Percentiles rank a stretch among this genome's conserved stretches.
phyloP scores from a whole-genome alignment of 305 asterid genomes.

The Solanum hybrid region DNA sequence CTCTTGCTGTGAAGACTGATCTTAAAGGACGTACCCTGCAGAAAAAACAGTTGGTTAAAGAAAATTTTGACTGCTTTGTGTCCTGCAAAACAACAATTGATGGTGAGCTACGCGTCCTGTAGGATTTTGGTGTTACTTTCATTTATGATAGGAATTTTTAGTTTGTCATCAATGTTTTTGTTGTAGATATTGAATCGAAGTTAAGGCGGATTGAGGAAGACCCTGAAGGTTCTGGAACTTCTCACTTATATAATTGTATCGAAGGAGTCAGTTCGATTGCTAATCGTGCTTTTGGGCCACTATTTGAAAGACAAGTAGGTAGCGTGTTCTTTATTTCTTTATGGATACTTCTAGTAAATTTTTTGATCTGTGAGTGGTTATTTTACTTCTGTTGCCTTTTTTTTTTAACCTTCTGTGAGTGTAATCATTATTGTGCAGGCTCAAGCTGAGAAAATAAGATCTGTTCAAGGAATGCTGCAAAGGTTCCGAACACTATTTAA shows the following conservation, averaged over 20 bases:
- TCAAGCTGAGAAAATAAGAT: slow-evolving; percentile 95
- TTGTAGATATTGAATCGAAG: slow-evolving; percentile 86
- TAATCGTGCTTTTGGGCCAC: slow-evolving; percentile 90
- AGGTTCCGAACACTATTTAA: slow-evolving; percentile 97
- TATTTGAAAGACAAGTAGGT: slow-evolving; percentile 95
- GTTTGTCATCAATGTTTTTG: slow-evolving; percentile 11
- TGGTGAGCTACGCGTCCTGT: slow-evolving; percentile 46
- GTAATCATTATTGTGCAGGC: slow-evolving; percentile 41
- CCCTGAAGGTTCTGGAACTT: slow-evolving; percentile 96
- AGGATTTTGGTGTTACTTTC: not conserved
- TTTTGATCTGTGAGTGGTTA: not conserved
- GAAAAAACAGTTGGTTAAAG: slow-evolving; percentile 94
- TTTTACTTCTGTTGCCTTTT: not conserved
- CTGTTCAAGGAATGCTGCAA: slow-evolving; percentile 99
- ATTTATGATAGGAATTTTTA: slow-evolving; percentile 5
- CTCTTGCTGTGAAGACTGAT: slow-evolving; percentile 75
- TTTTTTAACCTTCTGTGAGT: not conserved
- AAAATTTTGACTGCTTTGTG: slow-evolving; percentile 97
- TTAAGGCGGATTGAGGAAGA: slow-evolving; percentile 95
- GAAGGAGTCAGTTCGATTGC: slow-evolving; percentile 82
- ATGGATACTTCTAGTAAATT: not conserved
- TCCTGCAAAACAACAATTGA: slow-evolving; percentile 99
- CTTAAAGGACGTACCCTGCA: slow-evolving; percentile 95
- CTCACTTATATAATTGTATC: slow-evolving; percentile 63
- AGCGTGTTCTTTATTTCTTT: slow-evolving; percentile 16